Conservation (phyloP, 345 rosid species). For the Capsella bursapastoris region DNA sequence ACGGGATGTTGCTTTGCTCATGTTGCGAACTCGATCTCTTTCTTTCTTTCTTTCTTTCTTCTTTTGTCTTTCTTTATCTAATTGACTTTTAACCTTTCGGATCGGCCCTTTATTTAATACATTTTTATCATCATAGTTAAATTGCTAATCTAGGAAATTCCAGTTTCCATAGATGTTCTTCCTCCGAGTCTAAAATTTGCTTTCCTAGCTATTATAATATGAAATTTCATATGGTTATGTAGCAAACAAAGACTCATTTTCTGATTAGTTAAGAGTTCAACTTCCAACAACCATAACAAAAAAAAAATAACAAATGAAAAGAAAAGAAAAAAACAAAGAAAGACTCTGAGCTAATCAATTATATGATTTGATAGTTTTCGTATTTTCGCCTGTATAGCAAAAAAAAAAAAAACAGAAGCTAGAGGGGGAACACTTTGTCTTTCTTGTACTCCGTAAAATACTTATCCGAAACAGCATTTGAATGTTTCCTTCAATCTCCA, state of each 20-base stretch:
- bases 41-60: neutral
- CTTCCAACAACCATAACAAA: slow-evolving; percentile 30
- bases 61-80: neutral
- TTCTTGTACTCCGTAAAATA: slow-evolving; percentile 27
- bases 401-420: slow-evolving; percentile 9
- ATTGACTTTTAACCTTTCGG: slow-evolving; percentile 14
- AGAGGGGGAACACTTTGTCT: slow-evolving; percentile 26
- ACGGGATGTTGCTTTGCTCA: slow-evolving; percentile 40
- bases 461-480: slow-evolving; percentile 41
- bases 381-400: slow-evolving; percentile 23
- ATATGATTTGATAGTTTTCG: slow-evolving; percentile 44
- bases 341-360: slow-evolving; percentile 38
- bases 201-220: neutral
- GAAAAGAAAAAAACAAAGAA: neutral
- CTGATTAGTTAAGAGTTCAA: slow-evolving; percentile 16
- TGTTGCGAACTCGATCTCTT: slow-evolving; percentile 37
- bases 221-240: neutral
- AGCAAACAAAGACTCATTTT: neutral
- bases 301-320: slow-evolving; percentile 24
- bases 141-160: slow-evolving; percentile 5
- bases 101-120: neutral
- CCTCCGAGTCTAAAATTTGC: neutral
- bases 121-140: neutral
- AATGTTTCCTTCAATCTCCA: neutral
- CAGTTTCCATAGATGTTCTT: neutral